Conservation (phyloP, 106 monocot species). For the Chionographis japonica region DNA sequence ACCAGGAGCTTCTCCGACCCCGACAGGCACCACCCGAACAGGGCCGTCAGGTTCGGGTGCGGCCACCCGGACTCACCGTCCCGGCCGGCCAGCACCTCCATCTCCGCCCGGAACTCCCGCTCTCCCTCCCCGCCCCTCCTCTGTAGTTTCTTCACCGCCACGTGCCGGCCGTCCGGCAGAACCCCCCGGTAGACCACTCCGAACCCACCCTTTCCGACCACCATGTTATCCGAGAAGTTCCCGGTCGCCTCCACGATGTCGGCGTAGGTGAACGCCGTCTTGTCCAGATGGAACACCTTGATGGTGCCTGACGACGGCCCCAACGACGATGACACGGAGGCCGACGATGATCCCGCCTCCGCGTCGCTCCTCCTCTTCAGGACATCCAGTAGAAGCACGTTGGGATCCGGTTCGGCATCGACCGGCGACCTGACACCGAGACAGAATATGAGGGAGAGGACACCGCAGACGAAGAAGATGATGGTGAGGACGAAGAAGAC, state of each 20-base stretch:
- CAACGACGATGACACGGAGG: neutral
- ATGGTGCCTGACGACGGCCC: conserved; percentile 5
- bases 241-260: conserved; percentile 66
- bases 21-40: conserved; percentile 73
- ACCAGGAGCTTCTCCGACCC: conserved; percentile 53
- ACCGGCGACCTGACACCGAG: conserved; percentile 12
- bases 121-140: conserved; percentile 43
- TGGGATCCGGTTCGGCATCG: conserved; percentile 16
- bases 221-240: conserved; percentile 47
- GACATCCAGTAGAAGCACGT: conserved; percentile 3
- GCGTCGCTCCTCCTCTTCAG: conserved; percentile 14
- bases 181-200: conserved; percentile 68
- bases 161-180: conserved; percentile 56
- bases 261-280: conserved; percentile 52
- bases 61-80: conserved; percentile 19
- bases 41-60: conserved; percentile 70
- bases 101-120: conserved; percentile 73
- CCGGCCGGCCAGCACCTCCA: conserved; percentile 43
- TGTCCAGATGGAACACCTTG: conserved; percentile 43
- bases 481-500: conserved; percentile 27
- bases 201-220: conserved; percentile 67
- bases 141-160: conserved; percentile 74
- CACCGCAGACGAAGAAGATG: conserved; percentile 19
- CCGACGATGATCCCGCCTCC: conserved; percentile 11
- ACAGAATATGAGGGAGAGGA: conserved; percentile 20